These are phyloP conservation scores for Gracilariopsis chorda DNA, from an alignment of 23 red algal species.

Conservation along the genomic window DNA sequence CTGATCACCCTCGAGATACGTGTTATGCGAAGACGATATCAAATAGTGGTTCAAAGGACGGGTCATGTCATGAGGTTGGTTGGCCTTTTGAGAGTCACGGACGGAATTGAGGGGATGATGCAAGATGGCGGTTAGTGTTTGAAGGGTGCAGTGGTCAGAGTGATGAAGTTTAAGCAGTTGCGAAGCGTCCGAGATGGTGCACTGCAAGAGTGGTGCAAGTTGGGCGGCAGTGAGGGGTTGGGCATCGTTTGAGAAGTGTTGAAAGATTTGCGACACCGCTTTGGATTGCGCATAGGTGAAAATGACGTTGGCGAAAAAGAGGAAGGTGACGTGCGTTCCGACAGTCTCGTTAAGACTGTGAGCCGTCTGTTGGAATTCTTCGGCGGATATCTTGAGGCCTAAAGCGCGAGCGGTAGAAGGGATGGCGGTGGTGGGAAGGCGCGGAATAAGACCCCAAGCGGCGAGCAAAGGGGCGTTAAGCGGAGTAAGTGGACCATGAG, in stretches of 20 bases:
- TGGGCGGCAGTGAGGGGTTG: not conserved
- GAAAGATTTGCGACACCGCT: not conserved
- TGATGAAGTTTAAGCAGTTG: not conserved
- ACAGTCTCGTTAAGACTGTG: not conserved
- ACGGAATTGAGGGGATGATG: slow-evolving; percentile 34
- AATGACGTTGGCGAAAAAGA: slow-evolving; percentile 1
- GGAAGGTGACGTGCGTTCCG: not conserved
- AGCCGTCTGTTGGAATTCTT: not conserved
- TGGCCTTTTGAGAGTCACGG: not conserved
- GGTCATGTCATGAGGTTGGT: slow-evolving; percentile 50
- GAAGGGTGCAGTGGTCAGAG: not conserved
- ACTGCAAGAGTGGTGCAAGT: not conserved
- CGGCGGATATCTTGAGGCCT: not conserved
- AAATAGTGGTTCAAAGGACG: slow-evolving; percentile 54
- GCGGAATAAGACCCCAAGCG: slow-evolving; percentile 19
- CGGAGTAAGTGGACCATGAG: not conserved
- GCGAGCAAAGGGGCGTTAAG: slow-evolving; percentile 1
- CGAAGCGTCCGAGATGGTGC: not conserved
- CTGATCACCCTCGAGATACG: slow-evolving; percentile 73
- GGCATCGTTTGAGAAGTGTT: not conserved
- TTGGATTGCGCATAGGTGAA: not conserved
- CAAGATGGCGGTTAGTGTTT: not conserved
- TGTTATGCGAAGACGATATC: slow-evolving; percentile 74
- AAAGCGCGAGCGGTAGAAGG: not conserved
- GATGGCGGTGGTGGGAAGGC: not conserved